phyloP scores from a whole-genome alignment of 106 monocot genomes.

The Acorus calamus region DNA sequence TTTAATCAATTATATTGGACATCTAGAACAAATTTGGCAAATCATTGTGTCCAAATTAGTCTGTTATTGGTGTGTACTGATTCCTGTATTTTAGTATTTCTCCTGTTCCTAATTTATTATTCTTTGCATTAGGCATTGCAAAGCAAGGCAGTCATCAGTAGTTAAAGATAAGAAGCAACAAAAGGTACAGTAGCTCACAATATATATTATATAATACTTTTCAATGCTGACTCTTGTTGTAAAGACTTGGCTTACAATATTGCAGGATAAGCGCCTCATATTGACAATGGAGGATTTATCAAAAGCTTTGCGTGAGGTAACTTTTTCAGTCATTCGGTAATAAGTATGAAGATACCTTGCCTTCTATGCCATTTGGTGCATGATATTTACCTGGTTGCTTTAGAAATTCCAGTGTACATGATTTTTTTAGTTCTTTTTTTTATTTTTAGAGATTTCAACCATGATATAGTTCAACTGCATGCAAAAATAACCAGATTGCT shows the following conservation, averaged over 20 bases:
- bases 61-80: neutral
- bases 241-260: slow-evolving; percentile 2
- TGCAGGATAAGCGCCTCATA: slow-evolving; percentile 87
- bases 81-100: neutral
- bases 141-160: slow-evolving; percentile 72
- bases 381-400: no score
- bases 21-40: no score
- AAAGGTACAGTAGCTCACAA: slow-evolving; percentile 38
- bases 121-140: slow-evolving; percentile 61
- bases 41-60: neutral
- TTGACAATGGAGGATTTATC: slow-evolving; percentile 98
- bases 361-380: no score
- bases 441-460: no score
- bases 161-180: slow-evolving; percentile 94
- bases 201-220: slow-evolving; percentile 5
- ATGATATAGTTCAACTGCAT: no score
- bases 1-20: no score
- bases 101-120: neutral
- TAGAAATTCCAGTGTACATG: no score
- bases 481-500: no score
- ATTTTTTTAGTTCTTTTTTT: no score
- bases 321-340: no score
- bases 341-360: no score
- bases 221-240: neutral
- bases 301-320: slow-evolving; percentile 88